A percentile compares a stretch with the other conserved stretches of the same genome.
phyloP scores from a whole-genome alignment of 768 basidiomycete species.

The Boletellus sp. region DNA sequence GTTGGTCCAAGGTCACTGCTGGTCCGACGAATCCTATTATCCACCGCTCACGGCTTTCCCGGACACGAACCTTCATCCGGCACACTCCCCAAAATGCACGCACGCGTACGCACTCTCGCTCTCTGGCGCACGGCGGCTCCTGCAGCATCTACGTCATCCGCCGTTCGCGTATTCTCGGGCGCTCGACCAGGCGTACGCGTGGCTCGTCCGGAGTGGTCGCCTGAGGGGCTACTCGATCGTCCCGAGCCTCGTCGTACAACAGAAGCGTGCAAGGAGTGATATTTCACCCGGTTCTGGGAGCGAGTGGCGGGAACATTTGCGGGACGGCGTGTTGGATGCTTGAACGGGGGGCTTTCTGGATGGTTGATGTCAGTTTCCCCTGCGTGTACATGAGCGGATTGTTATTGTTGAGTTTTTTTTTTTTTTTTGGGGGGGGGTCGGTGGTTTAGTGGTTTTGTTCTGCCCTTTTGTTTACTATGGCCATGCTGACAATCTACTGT shows the following conservation, averaged over 20 bases:
- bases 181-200: conserved; percentile 68
- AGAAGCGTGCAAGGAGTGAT: conserved; percentile 56
- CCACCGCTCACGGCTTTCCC: conserved; percentile 32
- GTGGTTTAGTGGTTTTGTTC: too few relatives aligned
- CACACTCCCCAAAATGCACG: conserved; percentile 62
- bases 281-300: conserved; percentile 49
- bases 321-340: conserved; percentile 42
- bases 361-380: too few relatives aligned
- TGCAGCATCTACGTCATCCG: conserved; percentile 55
- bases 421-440: too few relatives aligned
- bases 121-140: conserved; percentile 56
- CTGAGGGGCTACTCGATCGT: conserved; percentile 62
- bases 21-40: conserved; percentile 63
- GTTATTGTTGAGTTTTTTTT: too few relatives aligned
- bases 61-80: conserved; percentile 47
- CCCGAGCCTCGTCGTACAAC: conserved; percentile 64
- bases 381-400: too few relatives aligned
- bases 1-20: conserved; percentile 60
- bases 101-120: conserved; percentile 67
- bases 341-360: neutral
- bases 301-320: conserved; percentile 50
- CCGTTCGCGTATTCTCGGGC: conserved; percentile 76
- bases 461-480: too few relatives aligned
- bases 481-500: too few relatives aligned
- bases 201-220: conserved; percentile 56